Percentiles rank a stretch among this genome's conserved stretches.
Evolutionary conservation across 768 basidiomycete genomes (phyloP).

Genomic region (Lepiota subincarnata): DNA sequence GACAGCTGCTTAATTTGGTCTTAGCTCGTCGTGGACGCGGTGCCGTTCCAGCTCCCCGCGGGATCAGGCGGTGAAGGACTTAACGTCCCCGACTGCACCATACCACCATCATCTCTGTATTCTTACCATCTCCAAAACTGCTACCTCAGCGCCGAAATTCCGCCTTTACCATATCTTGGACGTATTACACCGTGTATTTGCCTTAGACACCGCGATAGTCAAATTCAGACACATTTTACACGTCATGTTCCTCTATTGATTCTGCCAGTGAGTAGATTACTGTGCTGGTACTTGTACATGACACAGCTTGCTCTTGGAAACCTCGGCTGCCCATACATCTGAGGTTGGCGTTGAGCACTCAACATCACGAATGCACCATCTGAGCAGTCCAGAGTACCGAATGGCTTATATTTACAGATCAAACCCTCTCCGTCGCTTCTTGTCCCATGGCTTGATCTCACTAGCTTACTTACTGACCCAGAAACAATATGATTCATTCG

Average conservation of each 20-base stretch:
- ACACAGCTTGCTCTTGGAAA: not conserved
- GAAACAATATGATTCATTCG: too few species aligned
- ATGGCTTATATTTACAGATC: too few species aligned
- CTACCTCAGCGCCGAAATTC: not conserved
- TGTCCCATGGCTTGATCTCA: too few species aligned
- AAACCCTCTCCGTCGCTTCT: too few species aligned
- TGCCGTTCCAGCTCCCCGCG: slow-evolving; percentile 64
- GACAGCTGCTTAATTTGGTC: not conserved
- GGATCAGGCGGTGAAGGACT: slow-evolving; percentile 68
- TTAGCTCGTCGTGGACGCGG: slow-evolving; percentile 86
- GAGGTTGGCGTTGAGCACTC: too few species aligned
- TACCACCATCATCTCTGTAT: not conserved
- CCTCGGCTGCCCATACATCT: too few species aligned
- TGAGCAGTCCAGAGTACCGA: too few species aligned
- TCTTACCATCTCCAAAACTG: not conserved
- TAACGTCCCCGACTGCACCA: not conserved
- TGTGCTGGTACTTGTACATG: not conserved
- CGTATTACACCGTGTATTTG: not conserved
- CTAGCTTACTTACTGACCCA: too few species aligned
- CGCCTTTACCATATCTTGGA: not conserved
- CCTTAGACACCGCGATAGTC: not conserved
- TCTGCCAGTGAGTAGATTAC: slow-evolving; percentile 5
- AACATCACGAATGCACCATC: too few species aligned
- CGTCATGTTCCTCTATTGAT: not conserved
- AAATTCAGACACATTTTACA: not conserved